phyloP scores from a whole-genome alignment of 306 rosid species.

The Cyclanthera cordifolia region DNA sequence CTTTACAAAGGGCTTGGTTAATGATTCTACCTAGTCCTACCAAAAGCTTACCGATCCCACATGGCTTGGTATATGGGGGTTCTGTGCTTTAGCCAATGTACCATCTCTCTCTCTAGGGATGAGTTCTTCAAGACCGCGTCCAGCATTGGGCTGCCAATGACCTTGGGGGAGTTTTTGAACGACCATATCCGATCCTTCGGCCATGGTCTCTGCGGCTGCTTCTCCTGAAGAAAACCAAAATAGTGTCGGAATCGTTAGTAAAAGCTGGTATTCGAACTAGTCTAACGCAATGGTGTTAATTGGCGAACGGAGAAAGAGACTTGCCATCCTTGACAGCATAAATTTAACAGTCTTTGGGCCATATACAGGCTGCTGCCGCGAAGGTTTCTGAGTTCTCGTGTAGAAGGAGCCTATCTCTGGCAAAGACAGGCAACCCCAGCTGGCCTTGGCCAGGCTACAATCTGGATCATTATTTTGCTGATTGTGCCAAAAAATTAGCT shows the following conservation, averaged over 20 bases:
- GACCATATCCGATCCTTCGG: constrained; percentile 93
- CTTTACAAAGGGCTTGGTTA: constrained; percentile 18
- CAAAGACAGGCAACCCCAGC: constrained; percentile 80
- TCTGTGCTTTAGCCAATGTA: constrained; percentile 92
- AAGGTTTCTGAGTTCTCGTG: constrained; percentile 73
- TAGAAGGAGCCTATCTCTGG: constrained; percentile 88
- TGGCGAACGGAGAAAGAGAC: constrained; percentile 16
- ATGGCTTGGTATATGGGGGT: constrained; percentile 60
- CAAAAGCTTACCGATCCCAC: constrained; percentile 70
- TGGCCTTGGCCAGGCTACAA: constrained; percentile 49
- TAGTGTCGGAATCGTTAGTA: not conserved
- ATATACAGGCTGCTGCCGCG: constrained; percentile 69
- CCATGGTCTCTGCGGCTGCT: constrained; percentile 85
- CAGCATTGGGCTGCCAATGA: constrained; percentile 91
- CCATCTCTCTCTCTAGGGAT: constrained; percentile 72
- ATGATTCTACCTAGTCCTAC: constrained; percentile 32
- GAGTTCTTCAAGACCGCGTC: constrained; percentile 53
- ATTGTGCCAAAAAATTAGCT: constrained; percentile 93
- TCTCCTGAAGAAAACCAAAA: constrained; percentile 40
- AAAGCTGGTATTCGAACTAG: not conserved
- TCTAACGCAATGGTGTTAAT: not conserved
- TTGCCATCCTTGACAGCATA: constrained; percentile 87
- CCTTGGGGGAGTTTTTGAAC: constrained; percentile 49
- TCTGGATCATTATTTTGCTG: constrained; percentile 80
- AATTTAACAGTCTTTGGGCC: constrained; percentile 85